Evolutionary conservation across 1,284 basidiomycete species (phyloP), one percentile per base, ranked within the genome.

Genomic region (Rhodotorula sp.): DNA sequence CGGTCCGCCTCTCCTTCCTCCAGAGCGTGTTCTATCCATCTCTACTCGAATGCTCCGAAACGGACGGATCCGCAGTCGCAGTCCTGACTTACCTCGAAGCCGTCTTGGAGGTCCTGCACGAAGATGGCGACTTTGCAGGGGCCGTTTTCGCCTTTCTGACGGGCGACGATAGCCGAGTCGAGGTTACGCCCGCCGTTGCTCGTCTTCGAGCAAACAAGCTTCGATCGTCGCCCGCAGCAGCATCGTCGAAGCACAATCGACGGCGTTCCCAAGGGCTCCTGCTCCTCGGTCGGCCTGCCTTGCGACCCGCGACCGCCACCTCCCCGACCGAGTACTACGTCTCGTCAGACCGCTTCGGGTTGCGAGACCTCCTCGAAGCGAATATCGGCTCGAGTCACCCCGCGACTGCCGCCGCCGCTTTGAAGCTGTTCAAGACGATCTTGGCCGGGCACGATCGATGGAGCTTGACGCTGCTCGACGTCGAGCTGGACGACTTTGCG

Each of bases 71-170:
- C 74, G 91, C 94, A 0, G 90, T 97, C 2, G 95, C 95, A 2
- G 93, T 98, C 64, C 89, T 98, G 86, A 93, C 90, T n/a, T 98
- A 99, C 78, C 89, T 98, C 72, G 92, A 97, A 72, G 87, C 91
- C 0, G 78, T 93, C 83, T 85, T 95, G 64, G 85, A 88, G 61
- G 90, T 89, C 0, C 84, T 95, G 21, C 86, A 88, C 66, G 85
- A 88, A 56, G 89, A 90, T 12, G 76, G 79, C 31, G 85, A 85
- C 64, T 84, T 94, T 50, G 86, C 86, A 86, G 89, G 70, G 82
- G 64, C 89, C n/a, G 82, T 94, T 19, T 85, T 93, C 60, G 84
- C 87, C 62, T 94, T 92, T 81, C 85, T 94, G 48, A 85, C 90
- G 78, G 92, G 86, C 78, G 92, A 93, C 78, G 90, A 92, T 76